Conservation (phyloP, 1,284 basidiomycete species). For the Kalmanozyma brasiliensis region DNA sequence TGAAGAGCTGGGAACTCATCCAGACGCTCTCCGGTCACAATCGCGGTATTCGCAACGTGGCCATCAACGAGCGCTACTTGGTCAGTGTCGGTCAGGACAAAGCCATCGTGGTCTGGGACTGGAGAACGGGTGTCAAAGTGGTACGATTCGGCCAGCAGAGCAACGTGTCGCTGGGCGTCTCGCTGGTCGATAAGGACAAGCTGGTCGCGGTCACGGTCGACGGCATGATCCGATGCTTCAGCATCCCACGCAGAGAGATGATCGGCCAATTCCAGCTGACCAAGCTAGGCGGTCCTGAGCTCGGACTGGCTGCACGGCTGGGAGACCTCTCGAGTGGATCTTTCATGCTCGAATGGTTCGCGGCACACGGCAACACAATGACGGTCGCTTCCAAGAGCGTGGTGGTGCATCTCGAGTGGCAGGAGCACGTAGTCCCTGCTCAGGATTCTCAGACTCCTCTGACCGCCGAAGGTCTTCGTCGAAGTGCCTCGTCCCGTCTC, state of each 20-base stretch:
- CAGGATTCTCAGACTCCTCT: slow-evolving; percentile 17
- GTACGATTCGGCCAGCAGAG: slow-evolving; percentile 92
- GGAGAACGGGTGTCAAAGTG: slow-evolving; percentile 78
- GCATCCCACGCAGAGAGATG: slow-evolving; percentile 86
- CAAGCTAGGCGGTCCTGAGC: slow-evolving; percentile 74
- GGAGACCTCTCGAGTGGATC: slow-evolving; percentile 44
- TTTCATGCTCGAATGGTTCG: slow-evolving; percentile 74
- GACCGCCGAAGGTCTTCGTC: slow-evolving; percentile 29
- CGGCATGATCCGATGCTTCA: slow-evolving; percentile 88
- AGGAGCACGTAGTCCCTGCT: slow-evolving; percentile 72
- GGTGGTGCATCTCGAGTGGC: slow-evolving; percentile 88
- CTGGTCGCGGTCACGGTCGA: slow-evolving; percentile 90
- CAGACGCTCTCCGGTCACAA: slow-evolving; percentile 77
- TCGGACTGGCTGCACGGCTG: slow-evolving; percentile 29
- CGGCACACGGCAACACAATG: slow-evolving; percentile 87
- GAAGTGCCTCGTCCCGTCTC: slow-evolving; percentile 35
- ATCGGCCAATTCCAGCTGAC: slow-evolving; percentile 86
- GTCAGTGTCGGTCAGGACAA: slow-evolving; percentile 88
- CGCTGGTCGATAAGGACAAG: slow-evolving; percentile 76
- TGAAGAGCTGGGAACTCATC: slow-evolving; percentile 68
- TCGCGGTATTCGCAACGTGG: slow-evolving; percentile 80
- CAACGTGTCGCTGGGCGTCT: slow-evolving; percentile 88
- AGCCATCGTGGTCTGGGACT: slow-evolving; percentile 86
- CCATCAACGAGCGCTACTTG: slow-evolving; percentile 82
- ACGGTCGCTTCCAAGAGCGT: slow-evolving; percentile 88